Conservation (phyloP, 495 filamentous ascomycete genomes). For the Tuber melanosporum region DNA sequence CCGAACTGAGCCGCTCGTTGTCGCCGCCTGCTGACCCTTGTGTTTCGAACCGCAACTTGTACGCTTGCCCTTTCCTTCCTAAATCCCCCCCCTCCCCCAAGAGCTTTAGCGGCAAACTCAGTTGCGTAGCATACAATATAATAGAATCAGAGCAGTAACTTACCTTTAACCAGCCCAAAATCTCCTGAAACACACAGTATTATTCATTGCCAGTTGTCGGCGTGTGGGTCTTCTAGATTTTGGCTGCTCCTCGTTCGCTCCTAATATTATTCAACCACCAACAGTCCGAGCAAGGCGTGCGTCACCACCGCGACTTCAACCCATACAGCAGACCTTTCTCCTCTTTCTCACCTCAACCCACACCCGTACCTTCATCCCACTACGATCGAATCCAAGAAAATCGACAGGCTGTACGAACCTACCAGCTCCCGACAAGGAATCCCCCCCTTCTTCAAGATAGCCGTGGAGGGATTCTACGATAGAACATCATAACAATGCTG, state of each 20-base stretch:
- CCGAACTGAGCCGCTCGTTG: background rate
- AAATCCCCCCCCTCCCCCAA: background rate
- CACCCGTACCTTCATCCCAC: background rate
- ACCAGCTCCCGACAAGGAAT: background rate
- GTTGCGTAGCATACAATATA: background rate
- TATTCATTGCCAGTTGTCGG: background rate
- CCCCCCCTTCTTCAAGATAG: background rate
- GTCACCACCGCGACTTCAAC: background rate
- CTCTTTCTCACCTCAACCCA: background rate
- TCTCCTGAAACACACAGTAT: background rate
- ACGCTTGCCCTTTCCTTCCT: background rate
- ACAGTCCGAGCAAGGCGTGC: background rate
- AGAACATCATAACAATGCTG: background rate
- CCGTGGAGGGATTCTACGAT: background rate
- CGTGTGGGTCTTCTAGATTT: background rate
- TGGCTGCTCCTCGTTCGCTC: background rate
- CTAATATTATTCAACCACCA: background rate
- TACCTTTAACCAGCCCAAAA: background rate
- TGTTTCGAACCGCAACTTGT: background rate
- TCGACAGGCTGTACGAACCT: background rate
- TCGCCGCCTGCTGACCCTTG: background rate
- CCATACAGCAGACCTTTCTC: background rate
- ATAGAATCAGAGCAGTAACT: background rate
- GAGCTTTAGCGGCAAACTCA: background rate
- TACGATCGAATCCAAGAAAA: background rate